Percentiles rank a stretch among this genome's conserved stretches.
phyloP scores from a whole-genome alignment of 75 land plant genomes.

The Selaginella tamariscina region DNA sequence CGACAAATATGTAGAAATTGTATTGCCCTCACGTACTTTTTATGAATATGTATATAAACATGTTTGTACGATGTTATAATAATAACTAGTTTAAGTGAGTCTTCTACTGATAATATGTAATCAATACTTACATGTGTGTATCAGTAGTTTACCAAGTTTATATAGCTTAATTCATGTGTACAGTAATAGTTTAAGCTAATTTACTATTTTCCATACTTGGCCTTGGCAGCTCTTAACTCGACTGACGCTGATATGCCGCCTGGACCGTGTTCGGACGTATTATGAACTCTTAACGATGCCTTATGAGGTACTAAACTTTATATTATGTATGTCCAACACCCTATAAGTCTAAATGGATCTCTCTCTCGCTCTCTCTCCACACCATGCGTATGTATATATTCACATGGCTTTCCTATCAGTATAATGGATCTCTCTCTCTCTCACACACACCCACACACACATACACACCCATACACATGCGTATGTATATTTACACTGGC shows the following conservation, averaged over 20 bases:
- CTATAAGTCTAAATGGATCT: no score
- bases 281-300: conserved; percentile 88
- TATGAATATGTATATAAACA: background rate
- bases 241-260: conserved; percentile 52
- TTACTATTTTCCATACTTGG: conserved; percentile 26
- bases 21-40: conserved; percentile 68
- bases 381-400: no score
- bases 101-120: no score
- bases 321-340: background rate
- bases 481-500: background rate
- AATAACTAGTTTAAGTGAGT: no score
- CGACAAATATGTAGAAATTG: conserved; percentile 95
- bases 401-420: no score
- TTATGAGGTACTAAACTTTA: conserved; percentile 57
- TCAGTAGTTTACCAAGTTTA: no score
- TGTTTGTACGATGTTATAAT: conserved; percentile 2
- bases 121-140: no score
- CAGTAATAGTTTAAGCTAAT: background rate
- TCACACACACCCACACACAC: no score
- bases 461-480: no score
- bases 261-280: conserved; percentile 78
- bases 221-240: conserved; percentile 74
- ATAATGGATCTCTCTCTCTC: no score
- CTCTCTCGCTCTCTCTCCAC: no score
- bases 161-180: no score